phyloP scores from a whole-genome alignment of 495 filamentous ascomycete species.

The Rhypophila decipiens region DNA sequence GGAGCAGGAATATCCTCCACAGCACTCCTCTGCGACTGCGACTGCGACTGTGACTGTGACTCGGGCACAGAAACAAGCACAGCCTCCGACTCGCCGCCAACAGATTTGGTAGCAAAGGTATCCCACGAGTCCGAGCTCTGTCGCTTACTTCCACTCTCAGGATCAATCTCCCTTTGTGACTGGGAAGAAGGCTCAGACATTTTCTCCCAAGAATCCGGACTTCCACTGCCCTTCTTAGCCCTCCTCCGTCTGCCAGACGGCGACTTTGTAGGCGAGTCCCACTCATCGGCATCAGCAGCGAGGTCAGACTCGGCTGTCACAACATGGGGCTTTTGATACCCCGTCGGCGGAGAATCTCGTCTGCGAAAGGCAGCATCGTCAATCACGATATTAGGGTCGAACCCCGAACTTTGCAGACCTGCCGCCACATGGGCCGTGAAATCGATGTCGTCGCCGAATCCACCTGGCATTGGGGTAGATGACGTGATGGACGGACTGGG shows the following conservation, averaged over 20 bases:
- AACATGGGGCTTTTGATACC: slow-evolving; percentile 34
- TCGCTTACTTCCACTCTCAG: background rate
- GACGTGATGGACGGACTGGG: slow-evolving; percentile 18
- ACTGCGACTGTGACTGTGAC: background rate
- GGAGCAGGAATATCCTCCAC: slow-evolving; percentile 13
- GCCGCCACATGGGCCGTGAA: slow-evolving; percentile 68
- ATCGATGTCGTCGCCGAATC: slow-evolving; percentile 54
- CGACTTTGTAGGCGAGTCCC: slow-evolving; percentile 11
- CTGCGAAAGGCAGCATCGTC: slow-evolving; percentile 56
- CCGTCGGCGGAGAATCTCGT: slow-evolving; percentile 58
- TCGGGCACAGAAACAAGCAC: too few species aligned
- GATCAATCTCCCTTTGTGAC: background rate
- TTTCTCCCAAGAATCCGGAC: slow-evolving; percentile 1
- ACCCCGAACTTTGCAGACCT: slow-evolving; percentile 59
- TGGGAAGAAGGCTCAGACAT: background rate
- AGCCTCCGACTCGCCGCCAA: background rate
- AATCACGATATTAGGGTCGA: slow-evolving; percentile 65
- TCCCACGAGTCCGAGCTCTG: background rate
- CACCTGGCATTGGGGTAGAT: slow-evolving; percentile 41
- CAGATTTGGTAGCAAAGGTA: background rate
- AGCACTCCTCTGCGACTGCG: background rate
- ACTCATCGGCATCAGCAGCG: slow-evolving; percentile 8
- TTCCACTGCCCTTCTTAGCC: background rate
- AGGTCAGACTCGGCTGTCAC: slow-evolving; percentile 4
- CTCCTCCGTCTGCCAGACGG: slow-evolving; percentile 4